Evolutionary conservation across 495 filamentous ascomycete genomes (phyloP).

Genomic region (Copromyces sp.): DNA sequence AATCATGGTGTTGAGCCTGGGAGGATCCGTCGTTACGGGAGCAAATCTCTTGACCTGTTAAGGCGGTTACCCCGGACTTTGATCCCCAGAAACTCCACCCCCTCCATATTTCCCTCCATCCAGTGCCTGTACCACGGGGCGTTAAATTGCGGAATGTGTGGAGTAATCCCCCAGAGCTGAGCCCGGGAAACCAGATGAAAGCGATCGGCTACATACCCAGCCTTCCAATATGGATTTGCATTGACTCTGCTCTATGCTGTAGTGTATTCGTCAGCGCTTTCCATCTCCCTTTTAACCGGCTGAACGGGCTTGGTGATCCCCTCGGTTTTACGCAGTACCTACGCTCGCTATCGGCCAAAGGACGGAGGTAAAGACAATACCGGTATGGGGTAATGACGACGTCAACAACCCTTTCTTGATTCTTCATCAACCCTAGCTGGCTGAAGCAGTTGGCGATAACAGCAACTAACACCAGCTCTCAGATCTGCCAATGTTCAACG

Average conservation of each 20-base stretch:
- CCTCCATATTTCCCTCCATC: background rate
- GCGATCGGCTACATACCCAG: background rate
- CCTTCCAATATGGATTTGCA: background rate
- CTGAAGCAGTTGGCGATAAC: background rate
- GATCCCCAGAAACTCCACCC: background rate
- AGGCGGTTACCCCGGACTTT: background rate
- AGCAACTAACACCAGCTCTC: background rate
- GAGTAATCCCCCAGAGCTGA: background rate
- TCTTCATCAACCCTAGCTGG: background rate
- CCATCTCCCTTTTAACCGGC: background rate
- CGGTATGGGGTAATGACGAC: background rate
- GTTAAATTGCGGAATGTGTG: background rate
- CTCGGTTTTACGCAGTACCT: background rate
- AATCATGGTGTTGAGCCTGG: background rate
- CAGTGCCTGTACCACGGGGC: background rate
- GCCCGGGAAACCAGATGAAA: background rate
- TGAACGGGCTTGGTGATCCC: background rate
- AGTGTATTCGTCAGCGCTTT: background rate
- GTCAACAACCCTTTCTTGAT: background rate
- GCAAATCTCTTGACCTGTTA: background rate
- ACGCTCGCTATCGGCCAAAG: background rate
- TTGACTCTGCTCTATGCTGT: background rate
- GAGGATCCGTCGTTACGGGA: background rate
- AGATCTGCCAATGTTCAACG: background rate
- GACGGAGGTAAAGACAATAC: background rate